These are phyloP conservation scores for Geranium brycei DNA, from an alignment of 345 rosid species.

Conservation along the genomic window DNA sequence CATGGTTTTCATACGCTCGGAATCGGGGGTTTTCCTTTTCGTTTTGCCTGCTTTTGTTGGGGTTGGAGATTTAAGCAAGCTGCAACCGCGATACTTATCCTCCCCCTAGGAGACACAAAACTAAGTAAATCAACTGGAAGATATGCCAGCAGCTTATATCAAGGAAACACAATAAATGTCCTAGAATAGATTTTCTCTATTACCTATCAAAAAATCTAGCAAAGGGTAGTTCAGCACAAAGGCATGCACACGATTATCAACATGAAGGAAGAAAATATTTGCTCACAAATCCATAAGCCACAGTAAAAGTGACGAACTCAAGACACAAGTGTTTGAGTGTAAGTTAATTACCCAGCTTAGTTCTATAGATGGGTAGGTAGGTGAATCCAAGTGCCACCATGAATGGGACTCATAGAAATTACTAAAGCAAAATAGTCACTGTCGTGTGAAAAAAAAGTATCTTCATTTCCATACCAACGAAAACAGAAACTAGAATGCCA, in stretches of 20 bases:
- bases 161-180: not conserved
- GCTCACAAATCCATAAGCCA: too few relatives aligned
- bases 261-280: not conserved
- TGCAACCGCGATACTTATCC: conserved; percentile 67
- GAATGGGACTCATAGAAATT: too few relatives aligned
- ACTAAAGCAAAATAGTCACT: too few relatives aligned
- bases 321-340: not conserved
- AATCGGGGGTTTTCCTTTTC: conserved; percentile 55
- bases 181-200: not conserved
- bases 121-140: conserved; percentile 2
- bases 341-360: not conserved
- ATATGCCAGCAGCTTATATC: not conserved
- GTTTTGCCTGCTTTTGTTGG: conserved; percentile 36
- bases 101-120: conserved; percentile 47
- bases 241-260: not conserved
- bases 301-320: not conserved
- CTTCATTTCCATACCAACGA: not conserved
- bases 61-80: conserved; percentile 38
- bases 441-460: not conserved
- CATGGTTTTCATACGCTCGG: conserved; percentile 35
- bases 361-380: not conserved
- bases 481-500: too few relatives aligned
- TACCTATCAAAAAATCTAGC: not conserved
- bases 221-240: not conserved
- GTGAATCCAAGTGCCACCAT: not conserved